phyloP scores from a whole-genome alignment of 176 grass and related monocot genomes.

The Oryza australiensis region DNA sequence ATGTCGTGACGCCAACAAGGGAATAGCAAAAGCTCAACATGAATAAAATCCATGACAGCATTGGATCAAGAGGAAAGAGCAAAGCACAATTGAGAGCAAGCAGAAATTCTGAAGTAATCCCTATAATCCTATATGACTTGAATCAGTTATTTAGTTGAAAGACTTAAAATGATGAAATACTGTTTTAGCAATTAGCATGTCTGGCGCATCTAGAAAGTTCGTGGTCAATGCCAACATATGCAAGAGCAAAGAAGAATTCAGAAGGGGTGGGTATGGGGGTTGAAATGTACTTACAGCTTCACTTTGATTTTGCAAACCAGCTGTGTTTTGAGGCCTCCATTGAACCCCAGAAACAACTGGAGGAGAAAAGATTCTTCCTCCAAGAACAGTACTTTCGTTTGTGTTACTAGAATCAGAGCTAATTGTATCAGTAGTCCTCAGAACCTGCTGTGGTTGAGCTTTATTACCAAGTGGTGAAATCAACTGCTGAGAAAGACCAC shows the following conservation, averaged over 20 bases:
- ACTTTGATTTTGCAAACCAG: constrained; percentile 76
- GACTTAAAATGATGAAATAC: neutral
- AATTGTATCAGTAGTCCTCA: constrained; percentile 58
- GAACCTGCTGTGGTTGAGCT: constrained; percentile 54
- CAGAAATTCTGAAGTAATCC: neutral
- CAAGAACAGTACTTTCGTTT: constrained; percentile 56
- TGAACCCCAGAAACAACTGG: constrained; percentile 73
- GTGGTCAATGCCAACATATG: constrained; percentile 27
- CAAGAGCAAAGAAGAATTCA: constrained; percentile 5
- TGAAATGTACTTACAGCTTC: constrained; percentile 66
- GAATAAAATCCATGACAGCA: neutral
- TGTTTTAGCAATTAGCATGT: neutral
- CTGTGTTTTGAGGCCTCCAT: constrained; percentile 69
- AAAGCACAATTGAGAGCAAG: constrained; percentile 6
- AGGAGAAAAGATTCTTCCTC: constrained; percentile 73
- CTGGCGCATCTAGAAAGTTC: neutral
- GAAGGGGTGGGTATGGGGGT: constrained; percentile 2
- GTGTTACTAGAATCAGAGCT: constrained; percentile 50
- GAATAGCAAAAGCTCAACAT: neutral
- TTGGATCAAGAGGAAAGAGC: constrained; percentile 10
- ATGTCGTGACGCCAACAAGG: neutral
- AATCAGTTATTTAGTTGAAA: neutral
- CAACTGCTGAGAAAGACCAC: constrained; percentile 55
- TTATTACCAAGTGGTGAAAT: constrained; percentile 72
- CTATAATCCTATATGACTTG: neutral